Base-by-base conservation (phyloP, 1,139 yeast genomes). In the Debaryomyces coudertii region DNA sequence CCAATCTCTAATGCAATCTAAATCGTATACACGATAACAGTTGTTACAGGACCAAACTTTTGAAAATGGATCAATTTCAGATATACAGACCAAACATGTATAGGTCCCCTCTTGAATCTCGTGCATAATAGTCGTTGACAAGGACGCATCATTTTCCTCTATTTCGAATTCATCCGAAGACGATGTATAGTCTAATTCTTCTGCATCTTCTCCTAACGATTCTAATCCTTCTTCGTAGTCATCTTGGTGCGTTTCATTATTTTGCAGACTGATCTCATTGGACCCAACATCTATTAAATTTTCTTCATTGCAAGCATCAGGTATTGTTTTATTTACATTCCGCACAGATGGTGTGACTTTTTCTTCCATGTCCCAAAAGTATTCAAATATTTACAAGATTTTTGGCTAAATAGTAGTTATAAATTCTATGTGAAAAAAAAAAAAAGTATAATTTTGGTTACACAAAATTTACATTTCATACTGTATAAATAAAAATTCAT, bases 1-100 rank as follows among this genome's bases (percentile, higher is more conserved):
- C 97, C 97, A 90, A 52, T 83, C 90, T 46, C 78, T 68, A 47
- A 90, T 85, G 67, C 97, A 90, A 12, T 82, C 85, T 46, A 87
- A 69, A 61, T 90, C 96, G 61, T 87, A 90, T 0, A 87, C 95
- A 51, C 96, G 69, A 58, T 71, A 85, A 62, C 97, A 90, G 43
- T 71, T 71, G 12, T 67, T 65, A 62, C 97, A 90, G 4, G 89
- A 79, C 90, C 95, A 90, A 45, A 89, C 76, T 46, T 76, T 69
- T 33, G 90, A 83, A 8, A 71, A 65, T n/a, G 78, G 72, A 50
- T 85, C 90, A 49, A 90, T 78, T 55, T 88, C 95, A 30, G 87
- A 83, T 0, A 96, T 88, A 63, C 97, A 90, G 18, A 90, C 90
- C 61, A 90, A 73, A 65, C 97, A 90, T 1, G 82, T 74, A 55